Evolutionary conservation across 371 early-diverging fungal genomes (phyloP), one percentile per base, ranked within the genome.

Genomic region (Mucor saturninus): DNA sequence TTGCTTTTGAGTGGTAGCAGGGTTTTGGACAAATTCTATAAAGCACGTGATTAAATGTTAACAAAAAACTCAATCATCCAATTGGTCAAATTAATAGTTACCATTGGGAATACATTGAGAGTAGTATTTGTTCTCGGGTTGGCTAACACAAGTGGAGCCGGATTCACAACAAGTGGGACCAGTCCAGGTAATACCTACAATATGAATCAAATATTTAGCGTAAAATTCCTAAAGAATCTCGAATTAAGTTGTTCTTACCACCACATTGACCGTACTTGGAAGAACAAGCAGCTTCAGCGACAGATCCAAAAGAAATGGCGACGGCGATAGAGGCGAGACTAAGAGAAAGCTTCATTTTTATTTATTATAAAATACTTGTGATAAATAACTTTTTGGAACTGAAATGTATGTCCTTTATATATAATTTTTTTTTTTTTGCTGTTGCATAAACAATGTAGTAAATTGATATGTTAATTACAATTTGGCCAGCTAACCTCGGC

Each of bases 81-180:
- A 46, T 46, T 46, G n/a, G 43, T 26, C 28, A 46, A 26, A 0
- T 21, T 21, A 21, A 26, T 26, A 28, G 46, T 46, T 56, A 53
- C 56, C 38, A 30, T 14, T 29, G 7, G 77, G 74, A 28, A 74
- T 48, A 59, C 77, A 77, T 64, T 77, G 77, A 26, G 70, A 74
- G 31, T 77, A 77, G 38, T 62, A 77, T 0, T 48, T 42, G 42
- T 74, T 74, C 21, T 56, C 50, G 28, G 45, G 39, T 13, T 61
- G 55, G 37, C 56, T 29, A n/a, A 74, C 68, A 52, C 77, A 77
- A 10, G 69, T 61, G 35, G 64, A 74, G 11, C 77, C 77, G 26
- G 71, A 38, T 26, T 68, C 63, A 57, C 78, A 77, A 54, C 78
- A 77, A 2, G 68, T 75, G 52, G 73, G 68, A 4, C 78, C 78